Percentiles rank a stretch among this genome's conserved stretches.
phyloP scores from a whole-genome alignment of 164 flowering plant species.

The Kalanchoe fedtschenkoi region DNA sequence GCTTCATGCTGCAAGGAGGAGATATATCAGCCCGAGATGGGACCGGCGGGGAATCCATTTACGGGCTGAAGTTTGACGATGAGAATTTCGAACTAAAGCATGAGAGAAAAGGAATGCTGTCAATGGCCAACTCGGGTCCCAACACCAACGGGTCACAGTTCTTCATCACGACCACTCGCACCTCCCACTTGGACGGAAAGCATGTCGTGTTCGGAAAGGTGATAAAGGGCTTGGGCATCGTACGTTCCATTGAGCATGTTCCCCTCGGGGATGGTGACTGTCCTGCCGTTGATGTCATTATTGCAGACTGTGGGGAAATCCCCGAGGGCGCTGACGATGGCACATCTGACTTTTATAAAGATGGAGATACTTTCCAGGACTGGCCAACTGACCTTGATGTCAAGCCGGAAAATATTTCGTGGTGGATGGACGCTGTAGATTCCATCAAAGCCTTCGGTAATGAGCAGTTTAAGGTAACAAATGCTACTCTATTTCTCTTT shows the following conservation, averaged over 20 bases:
- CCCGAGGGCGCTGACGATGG: constrained; percentile 85
- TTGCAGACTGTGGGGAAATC: constrained; percentile 86
- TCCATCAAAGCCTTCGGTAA: constrained; percentile 68
- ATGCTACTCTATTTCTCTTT: not conserved
- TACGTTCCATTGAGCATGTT: constrained; percentile 78
- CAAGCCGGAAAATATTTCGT: constrained; percentile 46
- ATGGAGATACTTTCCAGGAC: constrained; percentile 83
- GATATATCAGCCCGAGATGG: constrained; percentile 68
- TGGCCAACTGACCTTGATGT: constrained; percentile 85
- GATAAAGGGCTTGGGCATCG: constrained; percentile 83
- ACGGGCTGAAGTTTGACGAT: constrained; percentile 70
- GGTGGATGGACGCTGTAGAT: constrained; percentile 84
- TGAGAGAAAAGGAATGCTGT: constrained; percentile 78
- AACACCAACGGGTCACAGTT: constrained; percentile 91
- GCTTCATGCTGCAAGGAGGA: constrained; percentile 84
- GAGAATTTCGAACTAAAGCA: constrained; percentile 75
- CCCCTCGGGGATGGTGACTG: constrained; percentile 30
- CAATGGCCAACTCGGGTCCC: constrained; percentile 88
- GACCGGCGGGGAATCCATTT: constrained; percentile 75
- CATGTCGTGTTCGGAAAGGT: constrained; percentile 93
- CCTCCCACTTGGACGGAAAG: constrained; percentile 81
- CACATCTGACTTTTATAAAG: constrained; percentile 63
- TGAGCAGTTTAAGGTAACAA: constrained; percentile 67
- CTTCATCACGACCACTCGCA: constrained; percentile 70
- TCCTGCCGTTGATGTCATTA: constrained; percentile 50